A percentile compares a stretch with the other conserved stretches of the same genome.
Conservation (phyloP, 441 rosid genomes). For the Croton setiger region DNA sequence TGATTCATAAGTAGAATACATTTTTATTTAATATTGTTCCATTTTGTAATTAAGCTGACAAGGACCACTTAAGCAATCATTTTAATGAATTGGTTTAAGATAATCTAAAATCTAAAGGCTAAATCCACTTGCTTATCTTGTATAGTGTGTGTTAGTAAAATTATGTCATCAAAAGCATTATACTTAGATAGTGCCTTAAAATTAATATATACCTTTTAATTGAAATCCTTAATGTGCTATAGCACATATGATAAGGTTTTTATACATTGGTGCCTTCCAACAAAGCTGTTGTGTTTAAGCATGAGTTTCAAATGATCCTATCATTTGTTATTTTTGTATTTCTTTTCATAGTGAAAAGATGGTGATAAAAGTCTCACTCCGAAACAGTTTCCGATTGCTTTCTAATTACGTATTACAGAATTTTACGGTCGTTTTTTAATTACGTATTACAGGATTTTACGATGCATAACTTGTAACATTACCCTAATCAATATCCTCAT, state of each 20-base stretch:
- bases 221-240: too few species aligned
- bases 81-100: background rate
- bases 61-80: background rate
- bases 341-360: too few species aligned
- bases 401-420: too few species aligned
- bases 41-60: background rate
- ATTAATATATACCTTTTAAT: background rate
- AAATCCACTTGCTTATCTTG: background rate
- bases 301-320: too few species aligned
- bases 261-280: background rate
- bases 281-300: too few species aligned
- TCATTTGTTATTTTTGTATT: too few species aligned
- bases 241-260: background rate
- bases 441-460: too few species aligned
- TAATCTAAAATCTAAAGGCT: background rate
- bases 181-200: background rate
- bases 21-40: background rate
- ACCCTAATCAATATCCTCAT: too few species aligned
- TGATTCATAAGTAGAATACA: background rate
- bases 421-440: too few species aligned
- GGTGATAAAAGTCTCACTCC: too few species aligned
- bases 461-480: too few species aligned
- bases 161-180: background rate
- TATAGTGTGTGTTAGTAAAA: background rate
- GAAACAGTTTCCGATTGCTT: too few species aligned